Conservation (phyloP, 148 eudicot species). For the Vaccinium macrocarpon region DNA sequence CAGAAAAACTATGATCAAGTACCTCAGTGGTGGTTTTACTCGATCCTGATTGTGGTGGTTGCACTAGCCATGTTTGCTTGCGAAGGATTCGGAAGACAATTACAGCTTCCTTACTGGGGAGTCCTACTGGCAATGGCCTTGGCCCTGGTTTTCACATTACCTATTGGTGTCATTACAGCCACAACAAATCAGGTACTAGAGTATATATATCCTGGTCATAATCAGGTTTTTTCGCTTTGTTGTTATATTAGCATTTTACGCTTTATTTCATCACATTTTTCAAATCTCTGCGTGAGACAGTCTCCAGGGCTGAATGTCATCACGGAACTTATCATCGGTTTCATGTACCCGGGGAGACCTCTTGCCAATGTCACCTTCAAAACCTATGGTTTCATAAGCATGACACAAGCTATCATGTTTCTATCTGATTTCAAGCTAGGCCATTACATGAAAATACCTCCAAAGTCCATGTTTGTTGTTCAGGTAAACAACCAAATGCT, state of each 20-base stretch:
- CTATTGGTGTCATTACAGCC: slow-evolving; percentile 40
- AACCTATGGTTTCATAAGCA: slow-evolving; percentile 44
- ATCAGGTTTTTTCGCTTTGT: not conserved
- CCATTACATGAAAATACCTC: slow-evolving; percentile 54
- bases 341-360: slow-evolving; percentile 45
- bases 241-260: not conserved
- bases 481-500: slow-evolving; percentile 24
- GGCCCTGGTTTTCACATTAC: slow-evolving; percentile 44
- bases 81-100: slow-evolving; percentile 38
- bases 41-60: slow-evolving; percentile 26
- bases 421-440: slow-evolving; percentile 51
- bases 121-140: slow-evolving; percentile 31
- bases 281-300: slow-evolving; percentile 19
- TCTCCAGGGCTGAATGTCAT: slow-evolving; percentile 42
- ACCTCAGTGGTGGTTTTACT: slow-evolving; percentile 51
- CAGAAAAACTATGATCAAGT: slow-evolving; percentile 44
- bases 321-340: slow-evolving; percentile 46
- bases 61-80: slow-evolving; percentile 33
- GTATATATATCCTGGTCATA: not conserved
- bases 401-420: slow-evolving; percentile 41
- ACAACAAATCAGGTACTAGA: slow-evolving; percentile 46
- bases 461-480: slow-evolving; percentile 47
- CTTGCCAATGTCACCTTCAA: slow-evolving; percentile 48
- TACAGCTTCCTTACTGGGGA: slow-evolving; percentile 51
- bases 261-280: not conserved